Conservation (phyloP, 768 basidiomycete genomes). For the Crepidotus variabilis region DNA sequence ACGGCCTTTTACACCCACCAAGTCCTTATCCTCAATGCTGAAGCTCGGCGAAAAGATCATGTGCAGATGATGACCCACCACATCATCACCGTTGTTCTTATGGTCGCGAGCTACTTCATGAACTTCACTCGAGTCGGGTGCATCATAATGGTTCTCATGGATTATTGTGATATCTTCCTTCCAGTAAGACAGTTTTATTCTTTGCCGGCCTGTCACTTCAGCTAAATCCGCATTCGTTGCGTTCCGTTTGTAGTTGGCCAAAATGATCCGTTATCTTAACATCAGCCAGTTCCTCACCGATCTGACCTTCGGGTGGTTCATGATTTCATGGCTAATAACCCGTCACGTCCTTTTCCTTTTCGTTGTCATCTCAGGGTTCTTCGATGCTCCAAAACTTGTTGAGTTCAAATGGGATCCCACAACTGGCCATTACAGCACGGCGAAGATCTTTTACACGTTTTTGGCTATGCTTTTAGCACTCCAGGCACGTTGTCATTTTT, state of each 20-base stretch:
- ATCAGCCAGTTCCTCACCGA: slow-evolving; percentile 64
- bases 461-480: slow-evolving; percentile 49
- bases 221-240: slow-evolving; percentile 7
- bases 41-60: slow-evolving; percentile 90
- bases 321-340: slow-evolving; percentile 88
- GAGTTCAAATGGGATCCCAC: slow-evolving; percentile 57
- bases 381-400: slow-evolving; percentile 47
- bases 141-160: slow-evolving; percentile 89
- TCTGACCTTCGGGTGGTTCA: slow-evolving; percentile 71
- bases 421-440: slow-evolving; percentile 53
- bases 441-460: slow-evolving; percentile 43
- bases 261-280: slow-evolving; percentile 88
- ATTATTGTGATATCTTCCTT: slow-evolving; percentile 88
- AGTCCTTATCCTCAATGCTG: slow-evolving; percentile 87
- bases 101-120: slow-evolving; percentile 72
- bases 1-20: slow-evolving; percentile 91
- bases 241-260: slow-evolving; percentile 60
- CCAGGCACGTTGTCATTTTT: slow-evolving; percentile 46
- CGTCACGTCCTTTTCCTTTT: slow-evolving; percentile 80
- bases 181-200: slow-evolving; percentile 54
- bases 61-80: slow-evolving; percentile 97
- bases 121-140: slow-evolving; percentile 90
- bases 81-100: slow-evolving; percentile 78
- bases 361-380: slow-evolving; percentile 59
- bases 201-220: neutral